Evolutionary conservation across 1,284 basidiomycete genomes (phyloP), one percentile per base, ranked within the genome.

Genomic region (Sporisorium iseilematis-ciliati): DNA sequence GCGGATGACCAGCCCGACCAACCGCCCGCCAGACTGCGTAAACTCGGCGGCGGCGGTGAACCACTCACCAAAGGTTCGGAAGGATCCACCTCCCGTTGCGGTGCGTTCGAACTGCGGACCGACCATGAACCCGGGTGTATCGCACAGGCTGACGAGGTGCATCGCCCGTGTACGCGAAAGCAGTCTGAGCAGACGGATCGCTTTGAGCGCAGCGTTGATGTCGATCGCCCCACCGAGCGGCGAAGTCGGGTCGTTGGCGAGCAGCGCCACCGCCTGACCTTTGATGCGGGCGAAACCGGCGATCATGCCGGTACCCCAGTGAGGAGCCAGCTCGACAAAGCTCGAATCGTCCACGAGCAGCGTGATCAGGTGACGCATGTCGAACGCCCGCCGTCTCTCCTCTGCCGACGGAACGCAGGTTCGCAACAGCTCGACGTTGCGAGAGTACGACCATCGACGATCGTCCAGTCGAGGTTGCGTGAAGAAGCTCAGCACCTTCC

Each of bases 111-210:
- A 73, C 1, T 58, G 56, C 0, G 74, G 68, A 0, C 79, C 77
- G 18, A 79, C 77, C 67, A 77, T 77, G 68, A 80, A 80, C 7
- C 79, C 79, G 11, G 79, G 79, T 16, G 79, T 79, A 56, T 80
- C 79, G 59, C 67, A 71, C 1, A 78, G 63, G 31, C 59, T 64
- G 35, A 78, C 10, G 7, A 80, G 49, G 33, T 80, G 78, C 7
- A 45, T 42, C 0, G 61, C 42, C 4, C 65, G 54, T 4, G 77
- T 79, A 12, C 77, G 58, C 0, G 64, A 23, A n/a, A 80, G 63
- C 16, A 80, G 54, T 29, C 56, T 42, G 38, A 79, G 42, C n/a
- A 80, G 31, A 7, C 79, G 69, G n/a, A 46, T 66, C 3, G 77
- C 67, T 51, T 80, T 80, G 54, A 64, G 65, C 2, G 79, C 77